Evolutionary conservation across 306 rosid species (phyloP), one percentile per base, ranked within the genome.

Genomic region (Corylus avellana): DNA sequence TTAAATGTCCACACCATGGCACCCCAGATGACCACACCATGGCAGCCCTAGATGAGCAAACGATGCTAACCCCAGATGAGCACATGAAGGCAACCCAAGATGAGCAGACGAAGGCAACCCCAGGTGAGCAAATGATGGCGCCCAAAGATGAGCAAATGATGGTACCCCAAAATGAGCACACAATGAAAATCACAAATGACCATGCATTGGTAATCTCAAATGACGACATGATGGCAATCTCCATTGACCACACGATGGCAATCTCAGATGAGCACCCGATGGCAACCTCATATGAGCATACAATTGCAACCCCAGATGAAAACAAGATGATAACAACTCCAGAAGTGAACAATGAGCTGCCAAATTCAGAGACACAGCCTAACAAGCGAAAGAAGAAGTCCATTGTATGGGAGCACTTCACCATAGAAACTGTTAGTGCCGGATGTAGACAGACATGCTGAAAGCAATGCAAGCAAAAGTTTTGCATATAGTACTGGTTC

Each of bases 401-500:
- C 32, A 72, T 88, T 9, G 99, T 95, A 57, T 95, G 99, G 99
- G 98, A 92, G 82, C 96, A 95, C 85, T 95, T 95, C 79, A 92
- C 98, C 50, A 93, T 95, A 62, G 99, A 91, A 81, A 85, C 85
- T 39, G 92, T 95, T 49, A 84, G 92, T 85, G 75, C 92, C 84
- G 99, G 88, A 49, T 91, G 97, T 83, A 86, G 99, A 86, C 91
- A 98, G 80, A 98, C 99, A 4, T 89, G 86, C 78, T 95, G 99
- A 78, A 95, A 89, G 73, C n/a, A n/a, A n/a, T n/a, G n/a, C n/a
- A n/a, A n/a, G n/a, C 99, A 95, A 84, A 22, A 92, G 92, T 86
- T 95, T 95, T 87, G 98, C 98, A 0, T 95, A 95, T 63, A 95
- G 99, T 85, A 95, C 98, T 0, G 99, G 98, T 83, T 82, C 97